Evolutionary conservation across 805 yeast species (phyloP), one percentile per base, ranked within the genome.

Genomic region (Barnettozyma populi): DNA sequence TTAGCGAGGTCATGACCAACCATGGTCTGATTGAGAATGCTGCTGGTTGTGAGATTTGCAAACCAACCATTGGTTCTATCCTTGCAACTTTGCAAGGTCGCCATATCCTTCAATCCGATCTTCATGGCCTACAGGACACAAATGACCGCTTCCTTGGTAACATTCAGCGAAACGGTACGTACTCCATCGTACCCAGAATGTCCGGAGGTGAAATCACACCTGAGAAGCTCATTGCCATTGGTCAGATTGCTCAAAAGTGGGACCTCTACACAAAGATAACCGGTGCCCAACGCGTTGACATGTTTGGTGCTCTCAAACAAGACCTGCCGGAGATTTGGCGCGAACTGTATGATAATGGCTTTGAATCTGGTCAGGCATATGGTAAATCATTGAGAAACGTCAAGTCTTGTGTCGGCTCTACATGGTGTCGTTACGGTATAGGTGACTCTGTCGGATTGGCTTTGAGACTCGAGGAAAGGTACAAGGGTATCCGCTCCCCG

Each of bases 361-460:
- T 67, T 48, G 71, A 67, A 47, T 61, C 68, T 46, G 71, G 71
- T 7, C 71, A 67, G 47, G 71, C 67, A 8, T 67, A 67, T 49
- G 71, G 71, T 37, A 67, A 67, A 52, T 57, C 65, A 23, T 51
- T 67, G 47, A 57, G 71, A 41, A 63, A 66, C 36, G 71, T 67
- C 45, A 67, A 67, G 51, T 67, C 71, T 1, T 67, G 71, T 53
- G 71, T 67, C 35, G 71, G 71, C 6, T 59, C 69, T 2, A 66
- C 71, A 1, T 67, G 71, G 71, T 67, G 71, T 49, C 58, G 71
- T 35, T 67, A 59, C 44, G 71, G 71, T 42, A 65, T 67, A 44
- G 71, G 71, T 25, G 71, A 67, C 48, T 64, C 69, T 23, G 71
- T 67, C 13, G 71, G 71, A n/a, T 50, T 67, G 46, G 71, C 71